phyloP scores from a whole-genome alignment of 192 early-diverging fungal genomes.

The Pilaira anomala region DNA sequence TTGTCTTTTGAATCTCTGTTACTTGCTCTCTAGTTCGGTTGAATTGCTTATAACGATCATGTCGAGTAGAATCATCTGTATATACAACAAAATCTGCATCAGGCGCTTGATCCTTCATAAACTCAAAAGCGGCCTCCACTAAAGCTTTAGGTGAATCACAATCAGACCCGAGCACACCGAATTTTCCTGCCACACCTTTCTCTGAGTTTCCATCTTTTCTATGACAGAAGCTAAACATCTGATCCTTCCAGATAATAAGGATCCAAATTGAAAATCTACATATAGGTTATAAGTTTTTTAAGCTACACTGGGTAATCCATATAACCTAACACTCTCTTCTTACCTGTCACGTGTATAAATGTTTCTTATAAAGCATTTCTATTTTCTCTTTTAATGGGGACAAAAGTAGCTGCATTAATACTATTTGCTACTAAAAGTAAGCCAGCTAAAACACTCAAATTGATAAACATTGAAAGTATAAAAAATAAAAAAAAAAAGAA shows the following conservation, averaged over 20 bases:
- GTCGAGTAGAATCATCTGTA: slow-evolving; percentile 38
- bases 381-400: too few relatives aligned
- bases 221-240: slow-evolving; percentile 34
- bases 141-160: slow-evolving; percentile 38
- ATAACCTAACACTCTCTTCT: not conserved
- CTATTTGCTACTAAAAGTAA: too few relatives aligned
- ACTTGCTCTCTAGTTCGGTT: slow-evolving; percentile 22
- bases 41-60: slow-evolving; percentile 23
- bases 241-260: slow-evolving; percentile 24
- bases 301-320: not conserved
- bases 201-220: slow-evolving; percentile 17
- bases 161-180: slow-evolving; percentile 27
- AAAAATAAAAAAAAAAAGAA: too few relatives aligned
- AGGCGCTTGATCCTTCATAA: slow-evolving; percentile 19
- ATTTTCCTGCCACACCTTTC: slow-evolving; percentile 36
- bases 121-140: slow-evolving; percentile 36
- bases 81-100: slow-evolving; percentile 42
- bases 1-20: slow-evolving; percentile 16
- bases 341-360: slow-evolving; percentile 39
- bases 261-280: slow-evolving; percentile 41
- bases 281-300: not conserved
- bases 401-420: too few relatives aligned
- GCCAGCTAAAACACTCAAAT: too few relatives aligned
- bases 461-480: too few relatives aligned
- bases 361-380: slow-evolving; percentile 14